A percentile compares a stretch with the other conserved stretches of the same genome.
Evolutionary conservation across 306 rosid species (phyloP).

Genomic region (Gastrolobium villosum): DNA sequence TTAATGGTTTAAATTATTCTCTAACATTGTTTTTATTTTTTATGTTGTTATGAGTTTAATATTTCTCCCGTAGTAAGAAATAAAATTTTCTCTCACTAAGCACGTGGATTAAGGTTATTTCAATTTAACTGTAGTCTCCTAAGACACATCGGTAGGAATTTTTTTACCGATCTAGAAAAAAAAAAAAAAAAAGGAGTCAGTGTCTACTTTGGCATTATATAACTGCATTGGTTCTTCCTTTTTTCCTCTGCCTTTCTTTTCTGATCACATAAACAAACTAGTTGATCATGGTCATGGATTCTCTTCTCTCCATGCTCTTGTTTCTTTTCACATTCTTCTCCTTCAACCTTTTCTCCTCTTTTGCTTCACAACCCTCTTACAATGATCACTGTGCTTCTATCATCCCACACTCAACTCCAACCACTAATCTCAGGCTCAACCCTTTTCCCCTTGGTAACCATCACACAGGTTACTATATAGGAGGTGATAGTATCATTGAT

Average conservation of each 20-base stretch:
- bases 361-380: slow-evolving; percentile 43
- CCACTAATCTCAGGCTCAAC: background rate
- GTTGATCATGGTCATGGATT: slow-evolving; percentile 48
- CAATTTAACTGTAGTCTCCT: too few relatives aligned
- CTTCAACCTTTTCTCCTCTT: slow-evolving; percentile 42
- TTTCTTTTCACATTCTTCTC: slow-evolving; percentile 27
- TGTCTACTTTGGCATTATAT: background rate
- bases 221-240: background rate
- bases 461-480: slow-evolving; percentile 52
- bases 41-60: too few relatives aligned
- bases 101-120: too few relatives aligned
- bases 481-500: slow-evolving; percentile 44
- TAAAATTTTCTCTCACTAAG: too few relatives aligned
- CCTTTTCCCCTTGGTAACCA: slow-evolving; percentile 12
- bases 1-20: too few relatives aligned
- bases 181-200: too few relatives aligned
- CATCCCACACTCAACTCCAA: slow-evolving; percentile 45
- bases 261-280: background rate
- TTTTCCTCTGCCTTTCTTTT: slow-evolving; percentile 29
- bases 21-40: too few relatives aligned
- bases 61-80: too few relatives aligned
- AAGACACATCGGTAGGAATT: too few relatives aligned
- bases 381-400: slow-evolving; percentile 55
- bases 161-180: too few relatives aligned
- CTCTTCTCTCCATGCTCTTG: slow-evolving; percentile 45